Conservation (phyloP, 495 filamentous ascomycete species). For the Copromyces sp. region DNA sequence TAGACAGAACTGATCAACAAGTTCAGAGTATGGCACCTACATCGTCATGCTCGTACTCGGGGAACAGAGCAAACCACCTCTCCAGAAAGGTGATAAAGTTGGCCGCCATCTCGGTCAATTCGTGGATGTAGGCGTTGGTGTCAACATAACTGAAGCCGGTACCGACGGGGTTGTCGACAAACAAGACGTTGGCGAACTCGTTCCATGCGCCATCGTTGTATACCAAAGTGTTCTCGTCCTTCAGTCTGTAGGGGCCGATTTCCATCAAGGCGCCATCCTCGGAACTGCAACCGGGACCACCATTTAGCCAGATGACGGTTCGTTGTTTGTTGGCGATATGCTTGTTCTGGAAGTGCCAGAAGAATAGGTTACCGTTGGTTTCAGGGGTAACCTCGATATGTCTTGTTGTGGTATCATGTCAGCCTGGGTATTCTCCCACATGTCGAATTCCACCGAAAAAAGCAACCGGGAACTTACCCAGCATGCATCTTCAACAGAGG, state of each 20-base stretch:
- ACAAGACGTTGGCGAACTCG: slow-evolving; percentile 92
- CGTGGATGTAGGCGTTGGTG: slow-evolving; percentile 71
- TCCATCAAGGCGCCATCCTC: slow-evolving; percentile 98
- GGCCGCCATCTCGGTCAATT: slow-evolving; percentile 77
- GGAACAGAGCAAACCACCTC: slow-evolving; percentile 82
- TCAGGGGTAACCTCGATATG: slow-evolving; percentile 82
- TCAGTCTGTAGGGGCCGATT: slow-evolving; percentile 83
- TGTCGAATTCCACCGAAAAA: neutral
- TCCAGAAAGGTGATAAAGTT: slow-evolving; percentile 85
- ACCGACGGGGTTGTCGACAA: slow-evolving; percentile 93
- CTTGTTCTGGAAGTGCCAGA: slow-evolving; percentile 93
- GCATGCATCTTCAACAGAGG: slow-evolving; percentile 93
- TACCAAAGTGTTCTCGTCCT: slow-evolving; percentile 57
- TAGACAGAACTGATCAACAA: neutral
- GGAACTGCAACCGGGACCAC: slow-evolving; percentile 90
- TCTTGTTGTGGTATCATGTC: slow-evolving; percentile 36
- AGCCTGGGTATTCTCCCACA: slow-evolving; percentile 3
- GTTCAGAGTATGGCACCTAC: slow-evolving; percentile 44
- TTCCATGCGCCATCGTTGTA: slow-evolving; percentile 93
- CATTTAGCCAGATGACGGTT: slow-evolving; percentile 95
- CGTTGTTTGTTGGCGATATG: slow-evolving; percentile 89
- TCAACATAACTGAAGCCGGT: slow-evolving; percentile 95
- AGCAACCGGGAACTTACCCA: slow-evolving; percentile 52
- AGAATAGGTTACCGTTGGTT: slow-evolving; percentile 88
- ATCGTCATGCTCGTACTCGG: slow-evolving; percentile 87